Percentiles rank a stretch among this genome's conserved stretches.
Evolutionary conservation across 495 filamentous ascomycete species (phyloP).

Genomic region (Talaromyces thailandensis): DNA sequence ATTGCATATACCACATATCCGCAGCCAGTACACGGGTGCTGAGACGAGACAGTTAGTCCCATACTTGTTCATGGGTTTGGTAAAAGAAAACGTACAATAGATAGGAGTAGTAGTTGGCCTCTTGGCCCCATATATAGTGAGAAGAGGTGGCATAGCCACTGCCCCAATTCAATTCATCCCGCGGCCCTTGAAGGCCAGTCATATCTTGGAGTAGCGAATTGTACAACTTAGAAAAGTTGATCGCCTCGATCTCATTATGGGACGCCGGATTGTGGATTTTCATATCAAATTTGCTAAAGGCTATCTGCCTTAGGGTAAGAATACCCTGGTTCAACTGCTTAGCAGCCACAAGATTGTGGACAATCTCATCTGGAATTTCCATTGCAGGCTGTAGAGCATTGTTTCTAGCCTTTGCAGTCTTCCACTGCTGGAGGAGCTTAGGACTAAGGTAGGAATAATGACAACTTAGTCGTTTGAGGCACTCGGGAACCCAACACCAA

Average conservation of each 20-base stretch:
- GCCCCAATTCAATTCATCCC: constrained; percentile 50
- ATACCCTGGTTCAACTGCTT: constrained; percentile 63
- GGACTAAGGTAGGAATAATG: constrained; percentile 57
- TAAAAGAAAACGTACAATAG: constrained; percentile 47
- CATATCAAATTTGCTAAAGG: constrained; percentile 74
- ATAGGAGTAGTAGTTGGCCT: constrained; percentile 68
- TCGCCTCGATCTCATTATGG: constrained; percentile 53
- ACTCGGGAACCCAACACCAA: constrained; percentile 64
- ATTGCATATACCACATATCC: constrained; percentile 47
- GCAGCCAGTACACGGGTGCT: constrained; percentile 14
- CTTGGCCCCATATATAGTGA: constrained; percentile 63
- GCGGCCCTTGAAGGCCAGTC: constrained; percentile 52
- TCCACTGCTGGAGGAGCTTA: constrained; percentile 47
- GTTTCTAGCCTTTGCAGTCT: constrained; percentile 34
- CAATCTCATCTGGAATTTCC: constrained; percentile 52
- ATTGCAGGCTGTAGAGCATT: constrained; percentile 31
- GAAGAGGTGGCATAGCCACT: constrained; percentile 62
- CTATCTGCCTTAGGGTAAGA: constrained; percentile 56
- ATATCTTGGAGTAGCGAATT: constrained; percentile 63
- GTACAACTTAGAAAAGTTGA: constrained; percentile 57
- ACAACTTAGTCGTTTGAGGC: constrained; percentile 51
- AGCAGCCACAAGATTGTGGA: constrained; percentile 49
- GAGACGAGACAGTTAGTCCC: too few relatives aligned
- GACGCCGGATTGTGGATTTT: constrained; percentile 59
- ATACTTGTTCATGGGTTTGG: too few relatives aligned